Conservation (phyloP, 208 protist species). For the Leishmania turanica region DNA sequence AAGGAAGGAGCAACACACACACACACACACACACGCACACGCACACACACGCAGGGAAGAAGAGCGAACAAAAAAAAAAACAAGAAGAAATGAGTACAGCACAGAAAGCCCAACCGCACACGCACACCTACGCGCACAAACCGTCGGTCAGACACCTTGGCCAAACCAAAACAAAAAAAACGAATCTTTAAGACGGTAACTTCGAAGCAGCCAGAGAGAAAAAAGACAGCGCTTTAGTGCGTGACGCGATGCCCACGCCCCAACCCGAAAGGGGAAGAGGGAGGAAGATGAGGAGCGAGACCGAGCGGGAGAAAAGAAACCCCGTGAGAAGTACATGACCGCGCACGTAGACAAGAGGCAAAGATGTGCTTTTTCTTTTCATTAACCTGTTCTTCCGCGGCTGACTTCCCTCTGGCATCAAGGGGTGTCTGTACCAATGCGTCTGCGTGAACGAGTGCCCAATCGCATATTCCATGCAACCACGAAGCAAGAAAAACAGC, state of each 20-base stretch:
- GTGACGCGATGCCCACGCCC: neutral
- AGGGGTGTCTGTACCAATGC: neutral
- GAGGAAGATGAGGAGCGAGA: neutral
- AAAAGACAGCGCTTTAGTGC: slow-evolving; percentile 1
- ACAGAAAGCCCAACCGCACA: neutral
- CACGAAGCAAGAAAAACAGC: neutral
- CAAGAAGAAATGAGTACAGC: neutral
- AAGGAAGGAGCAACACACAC: neutral
- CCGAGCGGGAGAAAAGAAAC: neutral
- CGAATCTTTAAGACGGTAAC: neutral
- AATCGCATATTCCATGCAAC: neutral
- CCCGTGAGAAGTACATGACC: neutral
- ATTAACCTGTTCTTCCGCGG: neutral
- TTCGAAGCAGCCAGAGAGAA: neutral
- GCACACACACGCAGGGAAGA: too few species aligned
- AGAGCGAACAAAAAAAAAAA: neutral
- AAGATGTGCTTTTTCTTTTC: neutral
- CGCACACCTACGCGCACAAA: neutral
- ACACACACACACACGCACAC: neutral
- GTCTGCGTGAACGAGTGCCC: neutral
- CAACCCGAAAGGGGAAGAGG: neutral
- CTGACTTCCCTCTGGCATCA: neutral
- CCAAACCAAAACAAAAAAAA: neutral
- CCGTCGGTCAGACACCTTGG: neutral
- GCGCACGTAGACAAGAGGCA: neutral